Conservation (phyloP, 2,329 filamentous ascomycete species). For the Talaromyces sp. region DNA sequence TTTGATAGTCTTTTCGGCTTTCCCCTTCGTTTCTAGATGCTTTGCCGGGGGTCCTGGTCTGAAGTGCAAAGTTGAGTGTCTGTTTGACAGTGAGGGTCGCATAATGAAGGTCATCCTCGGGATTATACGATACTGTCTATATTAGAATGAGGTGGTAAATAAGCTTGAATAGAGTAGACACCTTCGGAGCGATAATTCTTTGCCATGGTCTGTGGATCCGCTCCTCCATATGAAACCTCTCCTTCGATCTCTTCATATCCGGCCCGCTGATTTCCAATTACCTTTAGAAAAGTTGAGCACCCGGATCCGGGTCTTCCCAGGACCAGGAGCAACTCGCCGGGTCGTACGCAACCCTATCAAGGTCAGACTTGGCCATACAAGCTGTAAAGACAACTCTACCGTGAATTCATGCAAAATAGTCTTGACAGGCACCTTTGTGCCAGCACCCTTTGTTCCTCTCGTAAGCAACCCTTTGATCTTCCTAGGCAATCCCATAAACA, state of each 20-base stretch:
- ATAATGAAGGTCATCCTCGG: constrained; percentile 53
- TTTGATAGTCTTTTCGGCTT: constrained; percentile 57
- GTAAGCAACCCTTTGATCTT: constrained; percentile 46
- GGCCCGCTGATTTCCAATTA: constrained; percentile 64
- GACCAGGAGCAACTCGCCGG: constrained; percentile 41
- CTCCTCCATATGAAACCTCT: constrained; percentile 54
- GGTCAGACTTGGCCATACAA: not conserved
- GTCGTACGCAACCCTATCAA: constrained; percentile 38
- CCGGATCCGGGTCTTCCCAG: constrained; percentile 27
- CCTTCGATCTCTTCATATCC: constrained; percentile 61
- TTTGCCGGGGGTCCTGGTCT: constrained; percentile 64
- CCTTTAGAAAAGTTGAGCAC: constrained; percentile 83
- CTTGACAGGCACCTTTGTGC: constrained; percentile 51
- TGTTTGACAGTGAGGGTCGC: constrained; percentile 72
- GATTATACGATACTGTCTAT: constrained; percentile 17
- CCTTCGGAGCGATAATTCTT: constrained; percentile 48
- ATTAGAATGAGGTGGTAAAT: not conserved
- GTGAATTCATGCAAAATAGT: constrained; percentile 65
- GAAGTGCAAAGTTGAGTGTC: constrained; percentile 69
- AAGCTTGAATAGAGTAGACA: constrained; percentile 12
- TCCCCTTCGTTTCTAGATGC: constrained; percentile 60
- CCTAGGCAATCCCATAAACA: constrained; percentile 52
- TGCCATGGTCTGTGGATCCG: constrained; percentile 49
- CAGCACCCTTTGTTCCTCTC: constrained; percentile 28
- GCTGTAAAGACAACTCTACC: constrained; percentile 22